A percentile compares a stretch with the other conserved stretches of the same genome.
Conservation (phyloP, 805 yeast genomes). For the Candida argentea region DNA sequence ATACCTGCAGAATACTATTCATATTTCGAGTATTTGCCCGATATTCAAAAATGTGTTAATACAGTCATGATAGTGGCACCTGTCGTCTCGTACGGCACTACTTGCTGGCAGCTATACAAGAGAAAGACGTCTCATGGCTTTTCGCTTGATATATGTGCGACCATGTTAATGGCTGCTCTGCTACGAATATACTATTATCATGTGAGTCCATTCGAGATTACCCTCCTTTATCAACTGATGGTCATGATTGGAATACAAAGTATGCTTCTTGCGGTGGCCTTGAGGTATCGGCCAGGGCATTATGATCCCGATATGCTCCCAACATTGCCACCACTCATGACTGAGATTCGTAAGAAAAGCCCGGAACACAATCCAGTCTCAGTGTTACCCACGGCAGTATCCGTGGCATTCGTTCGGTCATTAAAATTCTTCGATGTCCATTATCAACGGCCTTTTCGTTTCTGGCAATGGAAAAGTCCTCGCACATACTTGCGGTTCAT, state of each 20-base stretch:
- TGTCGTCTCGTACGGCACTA: conserved; percentile 76
- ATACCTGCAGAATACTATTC: conserved; percentile 13
- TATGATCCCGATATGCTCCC: conserved; percentile 24
- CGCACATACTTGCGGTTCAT: conserved; percentile 55
- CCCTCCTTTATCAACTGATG: conserved; percentile 66
- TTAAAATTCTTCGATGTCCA: conserved; percentile 62
- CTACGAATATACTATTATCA: conserved; percentile 68
- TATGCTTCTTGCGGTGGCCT: conserved; percentile 50
- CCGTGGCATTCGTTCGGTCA: conserved; percentile 13
- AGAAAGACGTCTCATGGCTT: conserved; percentile 67
- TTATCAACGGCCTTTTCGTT: conserved; percentile 50
- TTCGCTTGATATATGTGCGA: conserved; percentile 86
- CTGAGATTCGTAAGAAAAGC: too few species aligned
- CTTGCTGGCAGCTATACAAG: conserved; percentile 57
- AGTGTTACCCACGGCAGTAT: background rate
- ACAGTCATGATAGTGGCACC: conserved; percentile 74
- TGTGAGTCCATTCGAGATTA: conserved; percentile 72
- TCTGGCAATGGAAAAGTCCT: conserved; percentile 82
- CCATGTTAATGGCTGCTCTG: conserved; percentile 73
- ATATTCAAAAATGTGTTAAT: conserved; percentile 46
- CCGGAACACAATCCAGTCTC: conserved; percentile 1
- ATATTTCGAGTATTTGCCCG: conserved; percentile 18
- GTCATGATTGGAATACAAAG: conserved; percentile 80
- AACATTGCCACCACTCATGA: conserved; percentile 18
- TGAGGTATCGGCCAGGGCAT: conserved; percentile 40